Conservation (phyloP, 208 protist species). For the Acanthamoeba culbertsoni region DNA sequence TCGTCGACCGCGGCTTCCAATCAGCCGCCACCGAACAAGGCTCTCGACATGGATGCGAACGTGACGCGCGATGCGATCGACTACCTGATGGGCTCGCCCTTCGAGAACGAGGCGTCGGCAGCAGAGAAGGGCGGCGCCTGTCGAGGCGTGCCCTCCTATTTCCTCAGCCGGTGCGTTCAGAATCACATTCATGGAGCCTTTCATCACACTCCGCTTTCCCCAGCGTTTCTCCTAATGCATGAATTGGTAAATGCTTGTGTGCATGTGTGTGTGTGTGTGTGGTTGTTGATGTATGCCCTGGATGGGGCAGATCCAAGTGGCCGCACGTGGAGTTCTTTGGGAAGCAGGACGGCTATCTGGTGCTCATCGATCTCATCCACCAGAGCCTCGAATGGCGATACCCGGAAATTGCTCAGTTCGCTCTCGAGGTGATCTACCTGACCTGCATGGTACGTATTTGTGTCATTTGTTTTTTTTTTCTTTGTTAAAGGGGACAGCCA, state of each 20-base stretch:
- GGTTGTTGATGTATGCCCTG: neutral
- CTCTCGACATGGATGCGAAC: conserved; percentile 33
- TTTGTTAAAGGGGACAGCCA: too few species aligned
- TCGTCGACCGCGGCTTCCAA: neutral
- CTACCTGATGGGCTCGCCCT: conserved; percentile 20
- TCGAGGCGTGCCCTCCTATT: neutral
- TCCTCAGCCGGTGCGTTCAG: neutral
- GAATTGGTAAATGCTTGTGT: too few species aligned
- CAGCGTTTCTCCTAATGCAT: neutral
- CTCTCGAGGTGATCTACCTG: neutral
- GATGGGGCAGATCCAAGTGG: neutral
- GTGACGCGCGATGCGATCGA: conserved; percentile 21
- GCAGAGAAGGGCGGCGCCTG: neutral
- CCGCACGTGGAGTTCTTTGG: conserved; percentile 30
- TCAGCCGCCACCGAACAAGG: conserved; percentile 5
- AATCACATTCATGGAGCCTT: neutral
- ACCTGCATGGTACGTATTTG: neutral
- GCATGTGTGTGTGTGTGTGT: too few species aligned
- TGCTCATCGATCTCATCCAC: neutral
- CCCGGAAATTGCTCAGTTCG: conserved; percentile 53
- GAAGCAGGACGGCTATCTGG: neutral
- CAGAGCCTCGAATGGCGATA: conserved; percentile 43
- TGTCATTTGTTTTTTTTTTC: too few species aligned
- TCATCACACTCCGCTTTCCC: neutral
- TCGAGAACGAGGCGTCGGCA: neutral